phyloP scores from a whole-genome alignment of 1,139 yeast genomes.

The Kurtzmaniella quercitrusa region DNA sequence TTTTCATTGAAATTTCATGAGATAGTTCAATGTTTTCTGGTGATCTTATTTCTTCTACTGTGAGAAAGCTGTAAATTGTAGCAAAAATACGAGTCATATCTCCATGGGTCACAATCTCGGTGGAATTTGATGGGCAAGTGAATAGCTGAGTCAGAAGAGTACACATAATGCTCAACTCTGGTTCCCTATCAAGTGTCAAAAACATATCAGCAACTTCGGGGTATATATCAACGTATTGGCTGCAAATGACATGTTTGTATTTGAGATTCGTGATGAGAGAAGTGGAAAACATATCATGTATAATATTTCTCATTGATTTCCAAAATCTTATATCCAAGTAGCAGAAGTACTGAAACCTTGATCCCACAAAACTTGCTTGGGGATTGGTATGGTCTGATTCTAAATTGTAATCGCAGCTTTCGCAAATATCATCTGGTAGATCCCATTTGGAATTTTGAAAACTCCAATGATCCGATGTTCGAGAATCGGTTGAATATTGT shows the following conservation, averaged over 20 bases:
- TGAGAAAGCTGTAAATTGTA: slow-evolving; percentile 60
- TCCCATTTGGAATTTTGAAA: slow-evolving; percentile 39
- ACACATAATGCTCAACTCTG: slow-evolving; percentile 74
- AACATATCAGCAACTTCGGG: slow-evolving; percentile 76
- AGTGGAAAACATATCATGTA: slow-evolving; percentile 69
- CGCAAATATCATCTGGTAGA: slow-evolving; percentile 36
- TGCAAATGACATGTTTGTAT: slow-evolving; percentile 59
- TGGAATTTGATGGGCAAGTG: slow-evolving; percentile 77
- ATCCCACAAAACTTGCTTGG: slow-evolving; percentile 44
- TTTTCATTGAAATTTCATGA: slow-evolving; percentile 39
- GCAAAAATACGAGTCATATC: slow-evolving; percentile 67
- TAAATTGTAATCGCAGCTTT: slow-evolving; percentile 43
- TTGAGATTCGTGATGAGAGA: slow-evolving; percentile 64
- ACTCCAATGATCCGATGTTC: slow-evolving; percentile 31
- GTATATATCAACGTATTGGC: slow-evolving; percentile 80
- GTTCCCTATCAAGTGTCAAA: slow-evolving; percentile 70
- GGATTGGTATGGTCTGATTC: slow-evolving; percentile 24
- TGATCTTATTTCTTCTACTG: slow-evolving; percentile 50
- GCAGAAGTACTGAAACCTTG: slow-evolving; percentile 74
- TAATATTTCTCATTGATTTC: slow-evolving; percentile 55
- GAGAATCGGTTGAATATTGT: slow-evolving; percentile 14
- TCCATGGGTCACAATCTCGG: slow-evolving; percentile 65
- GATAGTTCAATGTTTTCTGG: slow-evolving; percentile 42
- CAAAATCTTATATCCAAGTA: slow-evolving; percentile 70
- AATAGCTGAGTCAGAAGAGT: slow-evolving; percentile 81